These are phyloP conservation scores for Fraxinus platypoda DNA, from an alignment of 305 asterid genomes.

Conservation along the genomic window DNA sequence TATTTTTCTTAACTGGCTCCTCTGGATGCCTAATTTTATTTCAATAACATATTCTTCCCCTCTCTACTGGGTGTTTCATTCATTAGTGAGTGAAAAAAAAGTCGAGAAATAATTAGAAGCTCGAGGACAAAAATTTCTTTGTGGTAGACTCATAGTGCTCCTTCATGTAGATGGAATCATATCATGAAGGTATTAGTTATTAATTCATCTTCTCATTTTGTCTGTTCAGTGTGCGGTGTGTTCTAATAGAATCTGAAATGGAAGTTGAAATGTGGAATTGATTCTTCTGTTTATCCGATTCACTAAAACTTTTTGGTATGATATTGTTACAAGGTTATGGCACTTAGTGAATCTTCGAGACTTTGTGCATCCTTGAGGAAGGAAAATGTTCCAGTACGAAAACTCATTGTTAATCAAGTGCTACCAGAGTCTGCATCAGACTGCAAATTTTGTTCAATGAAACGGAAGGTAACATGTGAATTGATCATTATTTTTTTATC, in stretches of 20 bases:
- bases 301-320: slow-evolving; percentile 19
- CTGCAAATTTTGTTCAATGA: slow-evolving; percentile 83
- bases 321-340: slow-evolving; percentile 60
- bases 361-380: slow-evolving; percentile 66
- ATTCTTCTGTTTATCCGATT: background rate
- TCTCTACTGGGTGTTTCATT: background rate
- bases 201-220: background rate
- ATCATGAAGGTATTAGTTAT: background rate
- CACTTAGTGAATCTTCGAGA: slow-evolving; percentile 79
- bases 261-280: background rate
- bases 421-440: slow-evolving; percentile 68
- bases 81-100: background rate
- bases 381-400: slow-evolving; percentile 71
- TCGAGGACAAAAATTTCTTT: background rate
- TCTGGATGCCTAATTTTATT: background rate
- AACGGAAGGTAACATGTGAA: slow-evolving; percentile 54
- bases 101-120: background rate
- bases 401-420: slow-evolving; percentile 72
- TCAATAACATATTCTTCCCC: background rate
- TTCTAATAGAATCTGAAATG: background rate
- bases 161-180: background rate
- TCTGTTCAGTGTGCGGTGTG: background rate
- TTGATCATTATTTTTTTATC: background rate
- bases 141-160: background rate
- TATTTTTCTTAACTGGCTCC: background rate